Base-by-base conservation (phyloP, 108 stramenopile species). In the Pseudonitzschia multiseries region DNA sequence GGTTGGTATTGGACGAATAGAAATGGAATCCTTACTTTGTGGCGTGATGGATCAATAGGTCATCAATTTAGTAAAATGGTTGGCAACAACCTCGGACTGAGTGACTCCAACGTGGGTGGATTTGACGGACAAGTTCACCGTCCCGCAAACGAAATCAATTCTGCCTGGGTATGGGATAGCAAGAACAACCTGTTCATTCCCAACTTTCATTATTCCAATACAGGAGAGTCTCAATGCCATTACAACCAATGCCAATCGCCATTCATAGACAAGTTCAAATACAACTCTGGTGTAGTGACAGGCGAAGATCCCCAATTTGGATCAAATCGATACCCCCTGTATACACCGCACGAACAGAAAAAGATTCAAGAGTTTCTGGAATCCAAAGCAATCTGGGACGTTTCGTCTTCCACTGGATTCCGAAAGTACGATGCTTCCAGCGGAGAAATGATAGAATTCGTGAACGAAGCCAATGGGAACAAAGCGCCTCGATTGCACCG, bases 291-390 rank as follows among this genome's bases (percentile, higher is more conserved):
- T 27, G 26, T 26, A 26, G 26, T 59, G 57, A 24, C 57, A 26
- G 57, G 57, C 29, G 26, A 24, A 13, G 8, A 27, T 9, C 22
- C 26, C 0, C 57, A 26, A 26, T 28, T 21, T 8, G 50, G 50
- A 17, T 31, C 57, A 26, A 59, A 59, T 28, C 57, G 29, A 2
- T 59, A 8, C 29, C 21, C 57, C 21, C 22, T 59, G 57, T 59
- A 59, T 27, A 59, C 57, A 26, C 57, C 57, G 15, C 17, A 59
- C 29, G 26, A 10, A 28, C 0, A 9, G 29, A 59, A 59, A 31
- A 22, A 59, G 26, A 59, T 59, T 17, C 57, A 59, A 59, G 57
- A 59, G 2, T 59, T 59, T 59, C 26, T 59, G 29, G 57, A 59
- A 0, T 1, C 4, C 8, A 59, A 59, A 59, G 57, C 57, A 15